These are phyloP conservation scores for Candida koratica DNA, from an alignment of 805 yeast genomes.

Conservation along the genomic window DNA sequence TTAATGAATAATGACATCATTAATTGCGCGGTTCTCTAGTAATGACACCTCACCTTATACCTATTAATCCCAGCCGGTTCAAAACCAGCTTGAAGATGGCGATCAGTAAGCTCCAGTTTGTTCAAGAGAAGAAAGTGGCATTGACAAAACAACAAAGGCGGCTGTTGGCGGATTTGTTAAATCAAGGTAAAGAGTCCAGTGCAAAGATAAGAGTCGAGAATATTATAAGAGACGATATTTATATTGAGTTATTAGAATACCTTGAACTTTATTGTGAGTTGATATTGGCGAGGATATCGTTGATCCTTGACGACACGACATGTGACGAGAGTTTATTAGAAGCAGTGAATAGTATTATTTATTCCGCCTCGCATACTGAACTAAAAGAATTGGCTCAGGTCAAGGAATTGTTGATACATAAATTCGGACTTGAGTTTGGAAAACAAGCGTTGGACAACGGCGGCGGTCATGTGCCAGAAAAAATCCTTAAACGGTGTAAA, in stretches of 20 bases:
- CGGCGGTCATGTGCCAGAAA: slow-evolving; percentile 57
- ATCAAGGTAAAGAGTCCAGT: slow-evolving; percentile 70
- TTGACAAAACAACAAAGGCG: slow-evolving; percentile 71
- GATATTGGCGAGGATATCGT: slow-evolving; percentile 65
- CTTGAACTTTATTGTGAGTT: slow-evolving; percentile 81
- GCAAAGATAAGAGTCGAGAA: slow-evolving; percentile 83
- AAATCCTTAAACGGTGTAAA: slow-evolving; percentile 57
- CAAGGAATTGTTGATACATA: slow-evolving; percentile 56
- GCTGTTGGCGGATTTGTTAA: slow-evolving; percentile 63
- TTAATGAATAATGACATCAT: slow-evolving; percentile 7
- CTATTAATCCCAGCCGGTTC: slow-evolving; percentile 30
- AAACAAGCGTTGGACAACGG: slow-evolving; percentile 49
- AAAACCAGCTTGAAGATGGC: slow-evolving; percentile 59
- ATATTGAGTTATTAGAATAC: slow-evolving; percentile 72
- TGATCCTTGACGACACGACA: slow-evolving; percentile 45
- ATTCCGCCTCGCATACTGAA: slow-evolving; percentile 68
- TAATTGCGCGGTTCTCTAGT: background rate
- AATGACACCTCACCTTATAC: slow-evolving; percentile 22
- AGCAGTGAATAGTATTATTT: slow-evolving; percentile 68
- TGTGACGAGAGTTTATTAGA: slow-evolving; percentile 66
- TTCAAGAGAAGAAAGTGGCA: slow-evolving; percentile 73
- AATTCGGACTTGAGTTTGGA: slow-evolving; percentile 68
- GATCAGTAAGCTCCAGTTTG: slow-evolving; percentile 61
- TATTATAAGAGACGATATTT: slow-evolving; percentile 76
- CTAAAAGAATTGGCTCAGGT: slow-evolving; percentile 63